Evolutionary conservation across 1,284 basidiomycete genomes (phyloP), one percentile per base, ranked within the genome.

Genomic region (Ganoderma multipileum): DNA sequence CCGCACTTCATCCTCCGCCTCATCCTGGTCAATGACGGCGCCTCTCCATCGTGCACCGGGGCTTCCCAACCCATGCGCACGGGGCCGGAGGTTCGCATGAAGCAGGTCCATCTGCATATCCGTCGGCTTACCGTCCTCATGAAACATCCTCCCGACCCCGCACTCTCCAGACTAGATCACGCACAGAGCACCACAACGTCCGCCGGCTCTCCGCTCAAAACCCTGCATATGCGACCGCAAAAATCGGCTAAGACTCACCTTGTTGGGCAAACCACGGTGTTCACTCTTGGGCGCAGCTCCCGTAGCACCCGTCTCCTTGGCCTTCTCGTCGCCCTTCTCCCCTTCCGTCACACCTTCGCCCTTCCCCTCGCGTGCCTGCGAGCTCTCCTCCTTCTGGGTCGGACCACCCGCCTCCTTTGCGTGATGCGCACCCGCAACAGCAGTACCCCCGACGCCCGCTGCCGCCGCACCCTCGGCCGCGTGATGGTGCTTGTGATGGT

Each of bases 41-140:
- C 69, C 70, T 1, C 66, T 70, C 75, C 74, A 78, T 18, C n/a
- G 63, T 60, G 75, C 75, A 30, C 68, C 70, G 2, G 71, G 68
- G 16, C 67, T 52, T 2, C 76, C 78, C 14, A 78, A 70, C n/a
- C 72, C 73, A 64, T 79, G 73, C 50, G 63, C 65, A 12, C 78
- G 74, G 5, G 76, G 75, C 5, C 61, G 57, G 8, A 76, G 70
- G 8, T 70, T 77, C 18, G 69, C 59, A 47, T 74, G 66, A 7
- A 67, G 72, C 30, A 73, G 63, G 60, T 78, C 66, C 47, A 73
- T 72, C 67, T 74, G 75, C 62, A 61, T 58, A 61, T 66, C 68
- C 33, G 63, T 39, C 5, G 57, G 28, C 50, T 62, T 42, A 16
- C n/a, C 26, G 1, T 39, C 58, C 23, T 50, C 60, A 5, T 38